Evolutionary conservation across 225 moss, liverwort and hornwort species (phyloP).

Genomic region (Sphagnum tenellum): DNA sequence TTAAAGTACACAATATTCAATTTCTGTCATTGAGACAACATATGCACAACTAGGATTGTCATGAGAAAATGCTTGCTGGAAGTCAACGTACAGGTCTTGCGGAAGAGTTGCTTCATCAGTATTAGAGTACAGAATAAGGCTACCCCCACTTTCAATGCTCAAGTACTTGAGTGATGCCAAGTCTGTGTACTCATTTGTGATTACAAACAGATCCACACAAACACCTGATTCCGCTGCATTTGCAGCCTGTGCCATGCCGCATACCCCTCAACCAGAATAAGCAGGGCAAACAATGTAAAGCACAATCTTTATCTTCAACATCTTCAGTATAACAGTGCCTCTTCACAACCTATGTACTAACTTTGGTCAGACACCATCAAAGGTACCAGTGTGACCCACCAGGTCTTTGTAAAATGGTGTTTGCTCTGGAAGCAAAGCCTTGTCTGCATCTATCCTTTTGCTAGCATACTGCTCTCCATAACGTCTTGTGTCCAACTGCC

Average conservation of each 20-base stretch:
- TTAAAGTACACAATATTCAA: too few species aligned
- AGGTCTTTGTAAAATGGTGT: slow-evolving; percentile 95
- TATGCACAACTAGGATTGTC: too few species aligned
- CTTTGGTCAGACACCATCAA: too few species aligned
- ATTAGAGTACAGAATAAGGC: slow-evolving; percentile 79
- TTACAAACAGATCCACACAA: slow-evolving; percentile 91
- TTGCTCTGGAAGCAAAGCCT: slow-evolving; percentile 96
- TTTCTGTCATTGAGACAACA: too few species aligned
- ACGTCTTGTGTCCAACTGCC: slow-evolving; percentile 93
- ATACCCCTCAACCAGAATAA: background rate
- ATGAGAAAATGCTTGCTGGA: background rate
- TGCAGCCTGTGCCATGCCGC: slow-evolving; percentile 59
- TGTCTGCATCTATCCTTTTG: slow-evolving; percentile 95
- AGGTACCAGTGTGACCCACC: slow-evolving; percentile 31
- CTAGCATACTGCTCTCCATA: slow-evolving; percentile 98
- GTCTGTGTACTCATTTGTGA: slow-evolving; percentile 99
- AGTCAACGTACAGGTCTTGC: slow-evolving; percentile 75
- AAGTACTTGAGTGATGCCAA: slow-evolving; percentile 95
- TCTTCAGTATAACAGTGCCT: too few species aligned
- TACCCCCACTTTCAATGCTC: slow-evolving; percentile 96
- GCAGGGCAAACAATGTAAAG: too few species aligned
- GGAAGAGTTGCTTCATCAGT: slow-evolving; percentile 97
- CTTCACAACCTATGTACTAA: too few species aligned
- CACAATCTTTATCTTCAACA: too few species aligned
- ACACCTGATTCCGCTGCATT: slow-evolving; percentile 90